phyloP scores from a whole-genome alignment of 768 basidiomycete genomes.

The Trametes villosa region DNA sequence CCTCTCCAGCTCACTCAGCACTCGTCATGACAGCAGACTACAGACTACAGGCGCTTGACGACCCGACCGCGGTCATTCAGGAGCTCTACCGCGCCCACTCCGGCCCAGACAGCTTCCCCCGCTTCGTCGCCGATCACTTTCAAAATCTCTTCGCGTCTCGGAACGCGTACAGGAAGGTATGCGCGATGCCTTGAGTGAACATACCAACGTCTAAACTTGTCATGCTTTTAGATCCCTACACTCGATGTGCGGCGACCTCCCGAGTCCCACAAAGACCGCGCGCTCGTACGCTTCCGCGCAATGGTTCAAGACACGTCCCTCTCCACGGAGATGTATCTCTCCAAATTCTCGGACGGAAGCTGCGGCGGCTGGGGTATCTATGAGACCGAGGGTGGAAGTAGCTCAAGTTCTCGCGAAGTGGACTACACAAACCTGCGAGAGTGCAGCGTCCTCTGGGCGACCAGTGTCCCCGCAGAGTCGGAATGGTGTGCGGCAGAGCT shows the following conservation, averaged over 20 bases:
- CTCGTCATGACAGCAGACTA: slow-evolving; percentile 55
- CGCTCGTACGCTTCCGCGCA: slow-evolving; percentile 71
- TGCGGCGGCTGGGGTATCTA: slow-evolving; percentile 80
- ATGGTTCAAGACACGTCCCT: slow-evolving; percentile 86
- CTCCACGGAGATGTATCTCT: slow-evolving; percentile 74
- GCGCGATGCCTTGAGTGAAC: too few relatives aligned
- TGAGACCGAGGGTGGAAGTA: slow-evolving; percentile 31
- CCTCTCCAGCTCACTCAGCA: background rate
- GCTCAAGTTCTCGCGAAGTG: slow-evolving; percentile 30
- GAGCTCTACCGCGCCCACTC: slow-evolving; percentile 41
- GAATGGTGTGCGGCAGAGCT: slow-evolving; percentile 53
- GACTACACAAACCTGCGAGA: slow-evolving; percentile 60
- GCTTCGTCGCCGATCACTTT: slow-evolving; percentile 36
- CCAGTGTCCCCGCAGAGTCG: slow-evolving; percentile 71
- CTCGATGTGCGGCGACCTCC: slow-evolving; percentile 55
- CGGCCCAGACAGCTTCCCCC: slow-evolving; percentile 31
- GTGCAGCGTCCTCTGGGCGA: slow-evolving; percentile 70
- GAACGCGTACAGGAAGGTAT: slow-evolving; percentile 33
- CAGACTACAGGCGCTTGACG: slow-evolving; percentile 51
- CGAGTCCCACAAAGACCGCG: slow-evolving; percentile 50
- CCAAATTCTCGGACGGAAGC: slow-evolving; percentile 42
- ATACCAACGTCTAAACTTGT: background rate
- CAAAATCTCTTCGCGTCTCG: slow-evolving; percentile 33
- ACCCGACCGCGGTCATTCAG: slow-evolving; percentile 53
- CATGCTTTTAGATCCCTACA: slow-evolving; percentile 55